Conservation (phyloP, 331 rosid genomes). For the Prunus yedoensis region DNA sequence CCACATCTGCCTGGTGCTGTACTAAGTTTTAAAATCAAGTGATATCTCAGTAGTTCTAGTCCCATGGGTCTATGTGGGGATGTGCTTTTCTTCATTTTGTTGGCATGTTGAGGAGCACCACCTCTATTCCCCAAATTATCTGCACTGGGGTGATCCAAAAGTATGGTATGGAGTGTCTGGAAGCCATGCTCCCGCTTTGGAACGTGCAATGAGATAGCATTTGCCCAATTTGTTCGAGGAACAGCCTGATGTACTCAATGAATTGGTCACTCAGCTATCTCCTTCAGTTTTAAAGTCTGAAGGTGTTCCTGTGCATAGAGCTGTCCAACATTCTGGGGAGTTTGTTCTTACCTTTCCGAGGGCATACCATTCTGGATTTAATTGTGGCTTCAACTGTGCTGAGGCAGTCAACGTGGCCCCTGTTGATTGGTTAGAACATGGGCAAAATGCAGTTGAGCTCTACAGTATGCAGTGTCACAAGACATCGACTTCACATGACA, state of each 20-base stretch:
- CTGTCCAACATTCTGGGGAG: slow-evolving; percentile 77
- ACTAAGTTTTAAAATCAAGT: slow-evolving; percentile 69
- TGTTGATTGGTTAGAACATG: slow-evolving; percentile 89
- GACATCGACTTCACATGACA: slow-evolving; percentile 90
- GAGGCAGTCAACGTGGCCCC: slow-evolving; percentile 99
- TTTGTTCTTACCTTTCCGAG: slow-evolving; percentile 93
- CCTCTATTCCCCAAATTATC: slow-evolving; percentile 82
- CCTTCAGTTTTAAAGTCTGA: slow-evolving; percentile 91
- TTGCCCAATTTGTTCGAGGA: slow-evolving; percentile 88
- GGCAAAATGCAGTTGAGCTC: slow-evolving; percentile 87
- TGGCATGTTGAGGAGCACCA: slow-evolving; percentile 99
- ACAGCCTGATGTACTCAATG: slow-evolving; percentile 86
- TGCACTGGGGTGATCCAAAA: slow-evolving; percentile 93
- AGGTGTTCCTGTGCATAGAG: slow-evolving; percentile 81
- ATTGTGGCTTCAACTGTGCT: slow-evolving; percentile 94
- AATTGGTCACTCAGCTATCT: slow-evolving; percentile 95
- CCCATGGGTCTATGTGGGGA: slow-evolving; percentile 49
- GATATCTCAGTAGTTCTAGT: slow-evolving; percentile 94
- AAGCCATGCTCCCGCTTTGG: slow-evolving; percentile 68
- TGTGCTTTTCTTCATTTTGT: slow-evolving; percentile 98
- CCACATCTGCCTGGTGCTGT: slow-evolving; percentile 89
- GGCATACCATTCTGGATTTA: slow-evolving; percentile 94
- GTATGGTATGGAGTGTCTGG: slow-evolving; percentile 97
- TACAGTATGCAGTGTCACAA: slow-evolving; percentile 74
- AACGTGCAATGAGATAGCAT: slow-evolving; percentile 75